Percentiles rank a stretch among this genome's conserved stretches.
phyloP scores from a whole-genome alignment of 106 monocot genomes.

The Iris macrosiphon region DNA sequence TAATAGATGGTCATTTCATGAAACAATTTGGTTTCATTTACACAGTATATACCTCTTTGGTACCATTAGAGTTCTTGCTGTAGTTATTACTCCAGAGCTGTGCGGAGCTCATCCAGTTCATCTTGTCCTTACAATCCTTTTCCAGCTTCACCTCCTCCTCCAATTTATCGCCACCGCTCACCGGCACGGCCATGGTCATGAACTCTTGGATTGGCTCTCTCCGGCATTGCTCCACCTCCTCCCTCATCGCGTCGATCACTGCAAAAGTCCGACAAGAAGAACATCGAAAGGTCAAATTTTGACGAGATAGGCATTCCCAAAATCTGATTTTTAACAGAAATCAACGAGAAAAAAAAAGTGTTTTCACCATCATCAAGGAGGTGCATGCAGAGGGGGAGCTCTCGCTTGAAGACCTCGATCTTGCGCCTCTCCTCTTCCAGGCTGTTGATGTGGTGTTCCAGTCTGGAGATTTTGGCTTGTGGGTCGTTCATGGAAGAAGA shows the following conservation, averaged over 20 bases:
- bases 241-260: too few relatives aligned
- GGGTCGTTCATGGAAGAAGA: neutral
- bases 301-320: too few relatives aligned
- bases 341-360: too few relatives aligned
- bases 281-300: too few relatives aligned
- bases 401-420: slow-evolving; percentile 20
- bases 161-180: too few relatives aligned
- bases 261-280: too few relatives aligned
- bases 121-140: slow-evolving; percentile 24
- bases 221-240: too few relatives aligned
- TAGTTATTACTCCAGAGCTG: slow-evolving; percentile 45
- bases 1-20: neutral
- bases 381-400: slow-evolving; percentile 26
- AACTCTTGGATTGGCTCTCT: too few relatives aligned
- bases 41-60: neutral
- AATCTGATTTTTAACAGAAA: too few relatives aligned
- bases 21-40: neutral
- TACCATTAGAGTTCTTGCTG: neutral
- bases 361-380: slow-evolving; percentile 21
- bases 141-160: neutral
- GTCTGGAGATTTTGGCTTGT: too few relatives aligned
- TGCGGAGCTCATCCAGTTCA: slow-evolving; percentile 44
- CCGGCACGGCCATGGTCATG: too few relatives aligned
- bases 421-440: slow-evolving; percentile 18
- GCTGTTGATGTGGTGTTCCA: slow-evolving; percentile 9